phyloP scores from a whole-genome alignment of 2,329 filamentous ascomycete species.

The Chaetomium globosum region DNA sequence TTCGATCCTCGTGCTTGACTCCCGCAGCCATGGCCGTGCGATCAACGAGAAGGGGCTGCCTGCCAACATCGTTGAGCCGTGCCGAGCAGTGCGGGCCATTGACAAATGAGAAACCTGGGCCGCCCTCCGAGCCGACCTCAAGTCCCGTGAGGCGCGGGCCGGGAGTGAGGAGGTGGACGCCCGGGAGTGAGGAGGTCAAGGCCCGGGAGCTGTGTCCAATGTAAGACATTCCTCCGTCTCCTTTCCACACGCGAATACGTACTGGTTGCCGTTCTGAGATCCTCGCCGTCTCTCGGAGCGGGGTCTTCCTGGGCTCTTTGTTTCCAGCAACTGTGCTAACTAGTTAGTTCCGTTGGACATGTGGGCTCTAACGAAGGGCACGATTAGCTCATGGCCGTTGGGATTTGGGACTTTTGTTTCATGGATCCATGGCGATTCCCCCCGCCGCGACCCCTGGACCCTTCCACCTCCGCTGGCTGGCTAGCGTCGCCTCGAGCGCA shows the following conservation, averaged over 20 bases:
- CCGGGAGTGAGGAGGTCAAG: constrained; percentile 1
- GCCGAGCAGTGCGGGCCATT: neutral
- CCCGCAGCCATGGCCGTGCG: neutral
- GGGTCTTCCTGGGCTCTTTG: constrained; percentile 1
- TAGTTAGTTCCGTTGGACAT: neutral
- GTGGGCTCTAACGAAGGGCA: constrained; percentile 1
- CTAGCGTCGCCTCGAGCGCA: constrained; percentile 9
- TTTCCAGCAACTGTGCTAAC: neutral
- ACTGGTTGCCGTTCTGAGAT: constrained; percentile 8
- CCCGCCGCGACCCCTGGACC: no score
- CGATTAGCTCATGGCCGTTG: neutral
- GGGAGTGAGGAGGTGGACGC: neutral
- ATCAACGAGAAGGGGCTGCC: neutral
- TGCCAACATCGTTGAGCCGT: neutral
- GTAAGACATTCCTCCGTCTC: no score
- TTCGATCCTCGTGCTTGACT: neutral
- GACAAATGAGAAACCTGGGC: neutral
- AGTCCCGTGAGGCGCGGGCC: constrained; percentile 1
- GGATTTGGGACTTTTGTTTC: neutral
- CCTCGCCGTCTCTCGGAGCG: neutral
- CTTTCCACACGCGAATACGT: constrained; percentile 7
- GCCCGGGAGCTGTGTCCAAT: neutral
- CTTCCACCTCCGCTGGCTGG: neutral
- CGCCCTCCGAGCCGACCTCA: neutral
- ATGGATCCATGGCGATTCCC: neutral